Evolutionary conservation across 768 basidiomycete genomes (phyloP).

Genomic region (Boletellus ananiceps): DNA sequence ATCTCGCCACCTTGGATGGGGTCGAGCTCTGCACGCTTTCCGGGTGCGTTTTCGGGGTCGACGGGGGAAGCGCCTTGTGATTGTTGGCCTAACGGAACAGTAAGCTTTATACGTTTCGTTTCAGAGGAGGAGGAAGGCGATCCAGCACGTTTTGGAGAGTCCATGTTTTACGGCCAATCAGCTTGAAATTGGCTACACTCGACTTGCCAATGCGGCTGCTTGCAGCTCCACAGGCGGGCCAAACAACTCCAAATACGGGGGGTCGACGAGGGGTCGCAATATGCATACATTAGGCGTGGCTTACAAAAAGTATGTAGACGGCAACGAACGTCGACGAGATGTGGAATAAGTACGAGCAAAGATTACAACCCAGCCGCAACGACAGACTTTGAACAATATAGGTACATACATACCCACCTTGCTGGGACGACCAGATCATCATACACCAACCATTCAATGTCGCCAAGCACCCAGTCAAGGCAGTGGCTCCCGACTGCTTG

Average conservation of each 20-base stretch:
- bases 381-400: neutral
- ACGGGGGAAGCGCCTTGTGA: conserved; percentile 68
- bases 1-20: conserved; percentile 77
- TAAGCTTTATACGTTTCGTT: conserved; percentile 55
- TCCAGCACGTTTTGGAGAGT: conserved; percentile 62
- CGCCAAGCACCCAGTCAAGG: conserved; percentile 27
- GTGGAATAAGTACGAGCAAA: no score
- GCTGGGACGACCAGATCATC: no score
- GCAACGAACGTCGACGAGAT: neutral
- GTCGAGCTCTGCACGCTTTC: conserved; percentile 86
- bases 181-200: conserved; percentile 21
- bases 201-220: neutral
- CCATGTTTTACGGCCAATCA: conserved; percentile 39
- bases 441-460: neutral
- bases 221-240: neutral
- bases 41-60: conserved; percentile 73
- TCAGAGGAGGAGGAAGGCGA: conserved; percentile 53
- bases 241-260: conserved; percentile 22
- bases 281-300: neutral
- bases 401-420: neutral
- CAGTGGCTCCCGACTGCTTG: conserved; percentile 76
- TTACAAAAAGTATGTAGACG: neutral
- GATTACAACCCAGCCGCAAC: no score
- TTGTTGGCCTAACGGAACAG: conserved; percentile 41
- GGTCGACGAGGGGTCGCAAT: conserved; percentile 9